These are phyloP conservation scores for Kentomonas sorsogonicus DNA, from an alignment of 208 protist genomes.

Conservation along the genomic window DNA sequence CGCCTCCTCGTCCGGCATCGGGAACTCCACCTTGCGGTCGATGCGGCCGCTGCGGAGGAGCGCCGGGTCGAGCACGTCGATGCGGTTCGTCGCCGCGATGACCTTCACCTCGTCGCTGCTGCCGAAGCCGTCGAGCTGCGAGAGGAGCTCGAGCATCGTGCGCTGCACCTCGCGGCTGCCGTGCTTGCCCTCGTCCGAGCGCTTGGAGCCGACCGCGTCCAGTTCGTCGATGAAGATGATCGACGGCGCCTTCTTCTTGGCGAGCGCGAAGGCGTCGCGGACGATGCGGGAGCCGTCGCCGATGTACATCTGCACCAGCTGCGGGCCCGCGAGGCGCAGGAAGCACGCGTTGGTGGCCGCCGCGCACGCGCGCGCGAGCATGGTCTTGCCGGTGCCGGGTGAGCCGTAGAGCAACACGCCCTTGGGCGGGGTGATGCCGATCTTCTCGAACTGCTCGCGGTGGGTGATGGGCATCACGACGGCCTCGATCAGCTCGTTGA, in stretches of 20 bases:
- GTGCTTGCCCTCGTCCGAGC: constrained; percentile 96
- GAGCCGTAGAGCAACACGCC: constrained; percentile 96
- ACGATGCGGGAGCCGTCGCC: constrained; percentile 99
- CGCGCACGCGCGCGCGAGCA: constrained; percentile 98
- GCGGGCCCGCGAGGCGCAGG: constrained; percentile 98
- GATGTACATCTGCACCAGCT: constrained; percentile 98
- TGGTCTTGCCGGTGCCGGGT: constrained; percentile 97
- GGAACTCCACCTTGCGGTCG: constrained; percentile 99
- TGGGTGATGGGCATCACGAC: constrained; percentile 99
- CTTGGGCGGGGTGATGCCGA: constrained; percentile 99
- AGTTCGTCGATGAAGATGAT: constrained; percentile 99
- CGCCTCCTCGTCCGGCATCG: constrained; percentile 98
- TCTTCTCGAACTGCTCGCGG: constrained; percentile 96
- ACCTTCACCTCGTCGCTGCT: constrained; percentile 98
- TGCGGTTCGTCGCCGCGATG: constrained; percentile 99
- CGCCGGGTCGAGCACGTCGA: constrained; percentile 99
- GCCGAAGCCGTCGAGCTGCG: constrained; percentile 99
- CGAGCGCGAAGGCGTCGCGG: constrained; percentile 99
- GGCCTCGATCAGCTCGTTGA: constrained; percentile 98
- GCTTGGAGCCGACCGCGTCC: constrained; percentile 99
- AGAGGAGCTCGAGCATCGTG: constrained; percentile 99
- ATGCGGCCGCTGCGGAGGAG: constrained; percentile 98
- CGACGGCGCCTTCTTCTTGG: constrained; percentile 98
- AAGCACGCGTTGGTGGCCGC: constrained; percentile 98
- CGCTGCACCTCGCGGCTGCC: constrained; percentile 99